Conservation (phyloP, 176 grass and related monocot genomes). For the Chrysopogon serrulatus region DNA sequence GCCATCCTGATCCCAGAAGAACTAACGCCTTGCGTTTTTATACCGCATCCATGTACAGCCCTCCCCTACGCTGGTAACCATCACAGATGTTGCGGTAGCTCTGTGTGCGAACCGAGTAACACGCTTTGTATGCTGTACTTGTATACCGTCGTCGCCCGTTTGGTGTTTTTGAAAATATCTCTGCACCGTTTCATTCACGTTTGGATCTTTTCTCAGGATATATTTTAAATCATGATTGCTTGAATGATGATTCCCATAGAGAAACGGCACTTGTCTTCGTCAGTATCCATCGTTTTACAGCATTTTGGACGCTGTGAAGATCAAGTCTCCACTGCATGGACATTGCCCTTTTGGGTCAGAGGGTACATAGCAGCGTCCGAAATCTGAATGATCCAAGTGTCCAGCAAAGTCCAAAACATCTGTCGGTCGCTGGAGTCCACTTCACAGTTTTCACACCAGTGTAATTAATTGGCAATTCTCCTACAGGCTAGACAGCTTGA, state of each 20-base stretch:
- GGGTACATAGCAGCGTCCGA: not conserved
- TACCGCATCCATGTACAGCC: constrained; percentile 19
- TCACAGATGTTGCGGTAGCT: not conserved
- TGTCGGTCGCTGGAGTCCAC: not conserved
- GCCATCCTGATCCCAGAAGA: constrained; percentile 29
- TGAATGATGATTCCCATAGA: not conserved
- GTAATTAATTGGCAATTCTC: not conserved
- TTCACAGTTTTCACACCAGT: not conserved
- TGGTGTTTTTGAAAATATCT: not conserved
- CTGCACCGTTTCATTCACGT: not conserved
- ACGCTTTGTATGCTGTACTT: not conserved
- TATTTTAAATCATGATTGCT: not conserved
- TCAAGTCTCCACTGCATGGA: too few relatives aligned
- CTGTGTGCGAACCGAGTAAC: not conserved
- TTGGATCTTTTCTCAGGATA: not conserved
- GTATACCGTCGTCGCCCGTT: not conserved
- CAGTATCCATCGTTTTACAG: not conserved
- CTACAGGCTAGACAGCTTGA: not conserved
- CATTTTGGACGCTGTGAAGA: too few relatives aligned
- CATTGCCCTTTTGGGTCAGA: not conserved
- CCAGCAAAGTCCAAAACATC: not conserved
- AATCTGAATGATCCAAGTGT: too few relatives aligned
- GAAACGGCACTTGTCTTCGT: not conserved
- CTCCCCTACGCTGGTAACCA: not conserved
- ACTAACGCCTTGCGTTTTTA: not conserved